Evolutionary conservation across 2,329 filamentous ascomycete species (phyloP), one percentile per base, ranked within the genome.

Genomic region (Diaporthe ilicicola): DNA sequence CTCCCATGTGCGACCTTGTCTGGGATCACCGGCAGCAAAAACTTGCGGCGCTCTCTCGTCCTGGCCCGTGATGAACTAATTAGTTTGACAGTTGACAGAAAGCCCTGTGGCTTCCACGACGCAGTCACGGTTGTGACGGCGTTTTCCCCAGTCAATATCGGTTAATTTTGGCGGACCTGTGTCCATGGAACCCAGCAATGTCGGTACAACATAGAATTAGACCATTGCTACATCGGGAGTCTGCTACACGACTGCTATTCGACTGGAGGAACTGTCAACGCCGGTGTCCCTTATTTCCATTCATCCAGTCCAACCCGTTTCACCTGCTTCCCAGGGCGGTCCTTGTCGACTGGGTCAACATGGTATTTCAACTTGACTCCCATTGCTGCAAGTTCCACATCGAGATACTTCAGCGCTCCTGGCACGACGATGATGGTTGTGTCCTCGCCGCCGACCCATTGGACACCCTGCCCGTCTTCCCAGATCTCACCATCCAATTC

Each of bases 321-420:
- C 46, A 73, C 67, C n/a, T 51, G 70, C 79, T 86, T 88, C 62
- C 87, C 84, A 69, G 87, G 84, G 76, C 85, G 87, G 75, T 98
- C 92, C 81, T 92, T 92, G 80, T 73, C 71, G 22, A 54, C 65
- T 39, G 82, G 84, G 75, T 87, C 85, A 51, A 90, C 81, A 69
- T 84, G 84, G 76, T 97, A 98, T 86, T 94, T 97, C 83, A 99
- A 89, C 83, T 94, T 92, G 67, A 99, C 92, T 67, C 96, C 96
- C 96, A 99, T 99, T 69, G 94, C 94, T 44, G 95, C 94, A 76
- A 99, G 84, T 83, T 99, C 96, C 24, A 97, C 95, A 82, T 99
- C 96, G 75, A 99, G 83, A 84, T 93, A 98, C 83, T 93, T 94
- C 81, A 99, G 84, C 68, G 97, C 96, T 74, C 95, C 95, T 0